Evolutionary conservation across 106 monocot genomes (phyloP).

Genomic region (Dioscorea dumetorum): DNA sequence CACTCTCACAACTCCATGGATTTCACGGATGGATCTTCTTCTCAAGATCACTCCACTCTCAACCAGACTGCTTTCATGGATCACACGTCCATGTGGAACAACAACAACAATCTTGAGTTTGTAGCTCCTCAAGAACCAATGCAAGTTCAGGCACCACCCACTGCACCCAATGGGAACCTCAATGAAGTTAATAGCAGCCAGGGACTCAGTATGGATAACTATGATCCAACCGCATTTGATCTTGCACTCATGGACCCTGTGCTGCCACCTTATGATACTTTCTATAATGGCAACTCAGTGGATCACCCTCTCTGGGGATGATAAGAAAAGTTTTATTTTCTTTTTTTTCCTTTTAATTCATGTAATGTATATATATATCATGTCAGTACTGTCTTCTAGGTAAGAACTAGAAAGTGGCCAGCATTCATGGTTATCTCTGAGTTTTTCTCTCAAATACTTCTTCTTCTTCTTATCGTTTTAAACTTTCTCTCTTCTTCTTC

Average conservation of each 20-base stretch:
- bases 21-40: constrained; percentile 29
- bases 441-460: too few relatives aligned
- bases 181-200: constrained; percentile 20
- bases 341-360: too few relatives aligned
- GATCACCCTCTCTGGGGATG: constrained; percentile 84
- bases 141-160: constrained; percentile 6
- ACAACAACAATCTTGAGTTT: neutral
- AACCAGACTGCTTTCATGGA: constrained; percentile 32
- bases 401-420: too few relatives aligned
- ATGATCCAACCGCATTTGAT: too few relatives aligned
- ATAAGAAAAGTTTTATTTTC: constrained; percentile 3
- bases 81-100: constrained; percentile 31
- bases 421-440: too few relatives aligned
- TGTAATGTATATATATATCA: too few relatives aligned
- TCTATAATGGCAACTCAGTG: constrained; percentile 44
- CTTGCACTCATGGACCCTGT: constrained; percentile 62
- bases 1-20: constrained; percentile 16
- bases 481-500: too few relatives aligned
- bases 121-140: neutral
- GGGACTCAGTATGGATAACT: constrained; percentile 29
- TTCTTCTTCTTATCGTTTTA: too few relatives aligned
- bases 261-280: constrained; percentile 40
- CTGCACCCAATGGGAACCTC: neutral
- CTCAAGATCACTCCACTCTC: constrained; percentile 21
- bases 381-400: too few relatives aligned